Evolutionary conservation across 139 green algal species (phyloP).

Genomic region (Chlorella ohadii): DNA sequence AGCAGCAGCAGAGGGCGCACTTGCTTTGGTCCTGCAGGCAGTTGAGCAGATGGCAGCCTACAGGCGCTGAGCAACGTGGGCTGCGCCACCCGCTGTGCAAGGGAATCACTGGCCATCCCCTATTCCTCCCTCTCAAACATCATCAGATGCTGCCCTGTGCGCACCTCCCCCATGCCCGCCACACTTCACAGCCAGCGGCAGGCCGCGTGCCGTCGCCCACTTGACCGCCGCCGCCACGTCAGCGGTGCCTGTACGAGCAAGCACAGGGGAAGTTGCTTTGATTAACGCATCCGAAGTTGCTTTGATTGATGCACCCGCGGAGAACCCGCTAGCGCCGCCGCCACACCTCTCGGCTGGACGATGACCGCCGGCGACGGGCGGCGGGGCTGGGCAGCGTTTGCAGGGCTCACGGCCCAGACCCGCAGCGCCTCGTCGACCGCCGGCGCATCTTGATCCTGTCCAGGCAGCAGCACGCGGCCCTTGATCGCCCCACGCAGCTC

Average conservation of each 20-base stretch:
- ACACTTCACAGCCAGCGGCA: constrained; percentile 10
- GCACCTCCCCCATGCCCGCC: constrained; percentile 24
- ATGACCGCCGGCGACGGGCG: background rate
- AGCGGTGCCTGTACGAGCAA: background rate
- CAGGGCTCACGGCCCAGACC: background rate
- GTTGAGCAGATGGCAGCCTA: too few relatives aligned
- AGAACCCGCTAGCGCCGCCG: too few relatives aligned
- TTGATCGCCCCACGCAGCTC: background rate
- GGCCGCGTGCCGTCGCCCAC: background rate
- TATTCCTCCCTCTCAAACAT: too few relatives aligned
- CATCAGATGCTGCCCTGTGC: background rate
- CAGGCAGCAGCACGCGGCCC: background rate
- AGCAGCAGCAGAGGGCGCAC: background rate
- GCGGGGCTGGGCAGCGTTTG: background rate
- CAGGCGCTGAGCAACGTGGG: too few relatives aligned
- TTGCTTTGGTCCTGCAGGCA: too few relatives aligned
- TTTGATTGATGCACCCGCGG: too few relatives aligned
- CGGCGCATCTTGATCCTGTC: background rate
- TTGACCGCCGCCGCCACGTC: constrained; percentile 25
- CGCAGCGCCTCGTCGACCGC: background rate
- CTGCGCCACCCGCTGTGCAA: too few relatives aligned
- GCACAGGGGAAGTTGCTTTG: background rate
- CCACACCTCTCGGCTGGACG: constrained; percentile 2
- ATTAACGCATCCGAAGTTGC: too few relatives aligned
- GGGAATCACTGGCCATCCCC: too few relatives aligned